phyloP scores from a whole-genome alignment of 192 early-diverging fungal species.

The Entomortierella lignicola region DNA sequence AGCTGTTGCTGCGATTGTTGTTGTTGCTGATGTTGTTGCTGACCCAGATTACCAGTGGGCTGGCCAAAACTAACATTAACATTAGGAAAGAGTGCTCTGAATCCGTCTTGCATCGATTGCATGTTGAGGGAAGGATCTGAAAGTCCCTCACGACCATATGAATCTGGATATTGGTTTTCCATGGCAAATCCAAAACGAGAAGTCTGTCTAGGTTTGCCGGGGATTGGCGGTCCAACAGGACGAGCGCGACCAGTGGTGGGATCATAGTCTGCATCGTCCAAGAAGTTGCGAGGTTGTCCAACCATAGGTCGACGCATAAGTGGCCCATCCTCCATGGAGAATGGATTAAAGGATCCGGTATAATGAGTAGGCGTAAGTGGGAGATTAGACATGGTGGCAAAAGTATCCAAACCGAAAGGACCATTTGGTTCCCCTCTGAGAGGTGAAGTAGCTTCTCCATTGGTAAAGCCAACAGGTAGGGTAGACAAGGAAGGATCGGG shows the following conservation, averaged over 20 bases:
- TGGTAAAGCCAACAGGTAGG: constrained; percentile 10
- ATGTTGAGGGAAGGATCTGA: constrained; percentile 35
- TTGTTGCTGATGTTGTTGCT: constrained; percentile 34
- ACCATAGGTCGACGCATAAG: constrained; percentile 46
- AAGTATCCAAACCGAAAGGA: constrained; percentile 27
- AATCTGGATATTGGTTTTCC: constrained; percentile 28
- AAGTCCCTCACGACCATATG: constrained; percentile 24
- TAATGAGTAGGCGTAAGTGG: constrained; percentile 50
- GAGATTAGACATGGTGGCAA: constrained; percentile 32
- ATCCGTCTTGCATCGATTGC: constrained; percentile 65
- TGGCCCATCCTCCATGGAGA: constrained; percentile 54
- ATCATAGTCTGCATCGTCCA: constrained; percentile 36
- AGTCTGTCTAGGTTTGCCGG: constrained; percentile 51
- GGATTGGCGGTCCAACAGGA: constrained; percentile 34
- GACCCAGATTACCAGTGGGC: constrained; percentile 15
- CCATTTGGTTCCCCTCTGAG: constrained; percentile 3
- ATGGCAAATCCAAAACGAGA: constrained; percentile 62
- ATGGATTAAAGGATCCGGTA: constrained; percentile 61
- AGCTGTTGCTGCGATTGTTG: constrained; percentile 15
- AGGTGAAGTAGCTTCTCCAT: neutral
- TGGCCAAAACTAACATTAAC: constrained; percentile 70
- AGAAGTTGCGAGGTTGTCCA: constrained; percentile 18
- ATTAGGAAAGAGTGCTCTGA: constrained; percentile 69
- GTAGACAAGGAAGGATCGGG: constrained; percentile 35
- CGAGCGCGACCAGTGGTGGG: constrained; percentile 20